Evolutionary conservation across 228 moss, liverwort and hornwort genomes (phyloP).

Genomic region (Sphagnum fallax): DNA sequence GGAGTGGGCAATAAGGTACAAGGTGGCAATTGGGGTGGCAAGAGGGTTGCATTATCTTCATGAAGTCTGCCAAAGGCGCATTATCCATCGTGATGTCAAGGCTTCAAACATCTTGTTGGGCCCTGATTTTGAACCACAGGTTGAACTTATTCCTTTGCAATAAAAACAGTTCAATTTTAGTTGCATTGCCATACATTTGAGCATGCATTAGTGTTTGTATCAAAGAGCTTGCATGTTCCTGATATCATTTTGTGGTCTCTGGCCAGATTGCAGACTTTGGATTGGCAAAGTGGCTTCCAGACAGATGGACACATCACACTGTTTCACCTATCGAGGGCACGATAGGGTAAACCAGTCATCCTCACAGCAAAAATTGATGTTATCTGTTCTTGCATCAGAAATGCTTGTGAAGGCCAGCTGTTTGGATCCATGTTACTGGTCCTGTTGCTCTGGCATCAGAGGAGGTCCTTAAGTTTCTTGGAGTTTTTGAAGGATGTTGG

Average conservation of each 20-base stretch:
- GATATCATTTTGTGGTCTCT: not conserved
- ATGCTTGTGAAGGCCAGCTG: too few species aligned
- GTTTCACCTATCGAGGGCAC: slow-evolving; percentile 96
- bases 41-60: slow-evolving; percentile 82
- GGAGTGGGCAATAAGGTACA: slow-evolving; percentile 70
- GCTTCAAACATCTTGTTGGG: slow-evolving; percentile 83
- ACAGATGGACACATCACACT: slow-evolving; percentile 87
- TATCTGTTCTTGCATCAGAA: too few species aligned
- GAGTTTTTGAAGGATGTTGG: too few species aligned
- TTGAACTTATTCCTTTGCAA: not conserved
- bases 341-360: slow-evolving; percentile 46
- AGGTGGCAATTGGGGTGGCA: slow-evolving; percentile 83
- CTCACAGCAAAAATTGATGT: too few species aligned
- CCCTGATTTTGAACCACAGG: slow-evolving; percentile 83
- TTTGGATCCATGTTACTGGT: too few species aligned
- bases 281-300: slow-evolving; percentile 93
- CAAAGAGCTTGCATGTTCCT: too few species aligned
- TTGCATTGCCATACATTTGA: too few species aligned
- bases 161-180: too few species aligned
- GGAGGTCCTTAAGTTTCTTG: too few species aligned
- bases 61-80: slow-evolving; percentile 78
- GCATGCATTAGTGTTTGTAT: too few species aligned
- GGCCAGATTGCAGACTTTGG: slow-evolving; percentile 90
- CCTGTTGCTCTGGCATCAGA: too few species aligned
- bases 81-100: slow-evolving; percentile 94